Evolutionary conservation across 306 rosid genomes (phyloP).

Genomic region (Cucurbita maxima): DNA sequence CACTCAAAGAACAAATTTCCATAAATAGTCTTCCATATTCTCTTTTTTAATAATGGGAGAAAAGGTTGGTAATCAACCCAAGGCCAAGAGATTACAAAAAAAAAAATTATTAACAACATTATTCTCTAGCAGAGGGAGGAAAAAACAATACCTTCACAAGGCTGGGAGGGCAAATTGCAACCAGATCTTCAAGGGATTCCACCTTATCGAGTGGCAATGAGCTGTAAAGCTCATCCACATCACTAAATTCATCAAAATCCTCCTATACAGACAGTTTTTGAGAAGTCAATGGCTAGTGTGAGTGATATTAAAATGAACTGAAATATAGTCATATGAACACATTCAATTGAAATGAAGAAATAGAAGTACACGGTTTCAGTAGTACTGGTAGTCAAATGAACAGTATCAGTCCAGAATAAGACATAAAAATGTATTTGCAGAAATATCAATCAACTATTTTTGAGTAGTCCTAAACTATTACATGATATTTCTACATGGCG

Average conservation of each 20-base stretch:
- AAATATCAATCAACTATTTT: not conserved
- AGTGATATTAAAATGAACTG: not conserved
- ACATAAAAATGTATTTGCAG: not conserved
- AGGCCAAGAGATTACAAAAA: no score
- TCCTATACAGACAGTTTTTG: conserved; percentile 30
- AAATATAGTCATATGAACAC: not conserved
- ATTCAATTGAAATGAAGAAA: not conserved
- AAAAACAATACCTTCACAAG: conserved; percentile 51
- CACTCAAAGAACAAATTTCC: not conserved
- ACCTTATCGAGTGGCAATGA: conserved; percentile 80
- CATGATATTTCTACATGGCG: not conserved
- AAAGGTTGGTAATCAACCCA: no score
- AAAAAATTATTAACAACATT: no score
- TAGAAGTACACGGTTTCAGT: not conserved
- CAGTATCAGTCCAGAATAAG: not conserved
- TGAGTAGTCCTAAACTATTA: not conserved
- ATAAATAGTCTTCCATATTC: no score
- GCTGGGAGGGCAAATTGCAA: conserved; percentile 52
- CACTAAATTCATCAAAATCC: conserved; percentile 75
- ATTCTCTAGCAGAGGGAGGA: not conserved
- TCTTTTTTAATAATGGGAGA: no score
- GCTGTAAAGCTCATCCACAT: conserved; percentile 82
- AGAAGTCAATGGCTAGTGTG: not conserved
- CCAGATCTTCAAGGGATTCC: conserved; percentile 91
- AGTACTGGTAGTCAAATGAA: not conserved